Evolutionary conservation across 306 rosid species (phyloP).

Genomic region (Hippophae rhamnoides): DNA sequence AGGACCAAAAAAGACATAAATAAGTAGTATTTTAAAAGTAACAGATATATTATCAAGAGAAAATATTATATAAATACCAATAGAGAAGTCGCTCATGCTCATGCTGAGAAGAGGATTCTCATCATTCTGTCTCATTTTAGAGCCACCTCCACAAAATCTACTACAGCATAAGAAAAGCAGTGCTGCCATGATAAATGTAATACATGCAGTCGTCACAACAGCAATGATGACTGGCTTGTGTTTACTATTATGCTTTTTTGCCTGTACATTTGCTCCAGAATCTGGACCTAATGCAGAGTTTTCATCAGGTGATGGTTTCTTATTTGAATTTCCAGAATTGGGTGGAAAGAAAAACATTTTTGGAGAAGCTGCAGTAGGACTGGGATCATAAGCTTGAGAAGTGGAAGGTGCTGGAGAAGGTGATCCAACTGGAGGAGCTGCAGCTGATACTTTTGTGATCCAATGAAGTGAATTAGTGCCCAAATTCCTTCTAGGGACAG

Average conservation of each 20-base stretch:
- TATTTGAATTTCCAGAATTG: too few species aligned
- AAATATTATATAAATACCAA: slow-evolving; percentile 33
- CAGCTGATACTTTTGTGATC: slow-evolving; percentile 18
- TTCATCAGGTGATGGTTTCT: background rate
- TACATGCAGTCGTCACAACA: slow-evolving; percentile 44
- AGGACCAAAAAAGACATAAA: slow-evolving; percentile 23
- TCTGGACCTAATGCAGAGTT: slow-evolving; percentile 11
- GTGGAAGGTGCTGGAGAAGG: too few species aligned
- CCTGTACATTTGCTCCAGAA: slow-evolving; percentile 14
- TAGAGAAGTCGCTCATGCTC: slow-evolving; percentile 58
- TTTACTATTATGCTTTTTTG: slow-evolving; percentile 16
- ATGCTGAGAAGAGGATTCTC: slow-evolving; percentile 82
- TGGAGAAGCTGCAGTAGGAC: slow-evolving; percentile 10
- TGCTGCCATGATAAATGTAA: slow-evolving; percentile 46
- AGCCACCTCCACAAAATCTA: slow-evolving; percentile 30
- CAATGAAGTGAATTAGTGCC: slow-evolving; percentile 25
- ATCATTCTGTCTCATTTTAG: slow-evolving; percentile 39
- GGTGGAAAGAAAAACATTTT: too few species aligned
- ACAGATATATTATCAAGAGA: slow-evolving; percentile 3
- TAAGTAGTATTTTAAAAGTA: background rate
- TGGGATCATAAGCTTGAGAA: slow-evolving; percentile 7
- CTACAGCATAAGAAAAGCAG: slow-evolving; percentile 45
- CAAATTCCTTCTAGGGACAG: slow-evolving; percentile 49
- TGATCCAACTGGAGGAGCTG: slow-evolving; percentile 2
- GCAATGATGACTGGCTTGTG: slow-evolving; percentile 29